phyloP scores from a whole-genome alignment of 768 basidiomycete genomes.

The Tulasnella calospora region DNA sequence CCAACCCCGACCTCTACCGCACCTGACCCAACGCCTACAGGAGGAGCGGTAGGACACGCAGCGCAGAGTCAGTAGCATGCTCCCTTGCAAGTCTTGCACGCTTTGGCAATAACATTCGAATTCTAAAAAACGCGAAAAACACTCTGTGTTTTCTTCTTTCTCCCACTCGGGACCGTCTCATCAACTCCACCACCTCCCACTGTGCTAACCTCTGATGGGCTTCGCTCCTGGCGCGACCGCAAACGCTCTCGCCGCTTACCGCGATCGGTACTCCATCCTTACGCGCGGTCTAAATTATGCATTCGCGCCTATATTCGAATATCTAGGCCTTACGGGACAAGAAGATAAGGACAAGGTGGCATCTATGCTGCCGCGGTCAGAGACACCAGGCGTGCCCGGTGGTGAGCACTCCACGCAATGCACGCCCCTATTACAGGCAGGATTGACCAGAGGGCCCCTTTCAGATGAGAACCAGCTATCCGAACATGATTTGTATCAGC shows the following conservation, averaged over 20 bases:
- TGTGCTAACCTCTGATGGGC: background rate
- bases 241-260: background rate
- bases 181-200: background rate
- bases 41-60: background rate
- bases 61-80: background rate
- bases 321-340: background rate
- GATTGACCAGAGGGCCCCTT: background rate
- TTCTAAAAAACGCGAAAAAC: background rate
- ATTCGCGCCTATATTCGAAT: background rate
- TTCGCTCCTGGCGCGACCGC: background rate
- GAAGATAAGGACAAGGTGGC: background rate
- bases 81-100: background rate
- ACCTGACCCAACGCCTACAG: background rate
- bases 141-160: background rate
- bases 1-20: background rate
- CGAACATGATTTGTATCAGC: slow-evolving; percentile 12
- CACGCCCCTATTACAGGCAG: background rate
- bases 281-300: background rate
- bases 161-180: no score
- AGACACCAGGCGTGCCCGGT: background rate
- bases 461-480: background rate
- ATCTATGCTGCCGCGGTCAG: background rate
- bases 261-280: background rate
- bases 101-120: background rate
- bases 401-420: background rate